These are phyloP conservation scores for Pseudogymnoascus pannorum DNA, from an alignment of 2,329 filamentous ascomycete genomes.

Conservation along the genomic window DNA sequence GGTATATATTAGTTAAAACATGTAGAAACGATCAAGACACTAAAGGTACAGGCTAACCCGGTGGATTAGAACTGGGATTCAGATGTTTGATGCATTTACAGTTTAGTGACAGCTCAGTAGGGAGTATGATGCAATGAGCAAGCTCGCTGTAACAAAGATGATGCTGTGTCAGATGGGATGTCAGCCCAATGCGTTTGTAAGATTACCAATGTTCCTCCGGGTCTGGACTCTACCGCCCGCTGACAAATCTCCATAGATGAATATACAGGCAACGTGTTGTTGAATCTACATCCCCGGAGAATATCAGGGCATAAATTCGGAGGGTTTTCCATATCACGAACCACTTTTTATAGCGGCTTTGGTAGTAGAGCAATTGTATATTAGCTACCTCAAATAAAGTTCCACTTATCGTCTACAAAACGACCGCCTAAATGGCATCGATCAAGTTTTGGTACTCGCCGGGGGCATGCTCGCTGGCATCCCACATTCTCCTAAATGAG, in stretches of 20 bases:
- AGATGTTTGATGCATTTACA: neutral
- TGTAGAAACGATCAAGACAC: no score
- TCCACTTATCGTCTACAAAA: neutral
- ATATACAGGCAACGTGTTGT: neutral
- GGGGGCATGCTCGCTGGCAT: conserved; percentile 27
- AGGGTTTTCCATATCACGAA: neutral
- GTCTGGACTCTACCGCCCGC: neutral
- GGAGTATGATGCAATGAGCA: no score
- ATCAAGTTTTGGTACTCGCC: conserved; percentile 26
- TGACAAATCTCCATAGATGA: neutral
- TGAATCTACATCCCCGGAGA: neutral
- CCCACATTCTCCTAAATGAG: conserved; percentile 29
- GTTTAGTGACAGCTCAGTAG: no score
- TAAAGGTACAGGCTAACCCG: no score
- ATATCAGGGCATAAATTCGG: neutral
- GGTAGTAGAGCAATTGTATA: neutral
- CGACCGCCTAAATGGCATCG: conserved; percentile 12
- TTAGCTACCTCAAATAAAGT: neutral
- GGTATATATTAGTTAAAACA: no score
- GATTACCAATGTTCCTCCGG: neutral
- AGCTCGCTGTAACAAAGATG: neutral
- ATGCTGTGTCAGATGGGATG: neutral
- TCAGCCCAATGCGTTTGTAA: neutral
- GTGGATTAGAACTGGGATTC: neutral
- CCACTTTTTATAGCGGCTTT: neutral